Evolutionary conservation across 208 protist genomes (phyloP).

Genomic region (Kentomonas sorsogonicus): DNA sequence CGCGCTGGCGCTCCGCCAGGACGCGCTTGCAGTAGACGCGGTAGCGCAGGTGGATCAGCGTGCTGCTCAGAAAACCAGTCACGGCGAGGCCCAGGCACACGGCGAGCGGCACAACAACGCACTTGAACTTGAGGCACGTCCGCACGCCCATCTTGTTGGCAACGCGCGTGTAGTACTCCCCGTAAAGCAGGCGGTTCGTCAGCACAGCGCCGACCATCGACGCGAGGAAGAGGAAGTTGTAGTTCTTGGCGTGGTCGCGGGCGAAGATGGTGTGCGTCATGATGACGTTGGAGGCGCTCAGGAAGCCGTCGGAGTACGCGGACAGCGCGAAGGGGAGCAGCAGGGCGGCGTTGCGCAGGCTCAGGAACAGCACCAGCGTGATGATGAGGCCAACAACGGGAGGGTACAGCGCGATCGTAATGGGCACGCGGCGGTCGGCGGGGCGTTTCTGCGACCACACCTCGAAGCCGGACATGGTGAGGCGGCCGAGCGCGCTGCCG

Average conservation of each 20-base stretch:
- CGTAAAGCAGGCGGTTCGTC: slow-evolving; percentile 37
- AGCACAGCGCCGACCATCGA: slow-evolving; percentile 18
- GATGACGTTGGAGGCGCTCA: slow-evolving; percentile 23
- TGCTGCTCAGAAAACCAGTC: slow-evolving; percentile 11
- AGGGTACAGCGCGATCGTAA: slow-evolving; percentile 21
- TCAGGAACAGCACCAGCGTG: slow-evolving; percentile 20
- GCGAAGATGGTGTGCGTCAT: slow-evolving; percentile 36
- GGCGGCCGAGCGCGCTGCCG: slow-evolving; percentile 23
- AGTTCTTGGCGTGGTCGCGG: slow-evolving; percentile 38
- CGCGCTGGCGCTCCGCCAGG: slow-evolving; percentile 18
- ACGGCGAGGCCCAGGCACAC: slow-evolving; percentile 15
- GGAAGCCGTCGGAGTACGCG: slow-evolving; percentile 27
- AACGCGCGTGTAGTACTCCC: slow-evolving; percentile 29
- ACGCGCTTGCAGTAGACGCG: slow-evolving; percentile 13
- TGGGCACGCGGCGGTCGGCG: slow-evolving; percentile 24
- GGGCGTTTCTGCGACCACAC: slow-evolving; percentile 14
- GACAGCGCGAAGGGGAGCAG: slow-evolving; percentile 25
- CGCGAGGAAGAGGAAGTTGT: slow-evolving; percentile 26
- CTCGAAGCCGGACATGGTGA: slow-evolving; percentile 23
- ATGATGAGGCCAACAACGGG: slow-evolving; percentile 18
- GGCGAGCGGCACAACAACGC: slow-evolving; percentile 14
- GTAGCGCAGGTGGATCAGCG: slow-evolving; percentile 16
- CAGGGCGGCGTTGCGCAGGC: slow-evolving; percentile 12
- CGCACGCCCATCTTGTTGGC: slow-evolving; percentile 15
- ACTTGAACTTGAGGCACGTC: slow-evolving; percentile 14